A percentile compares a stretch with the other conserved stretches of the same genome.
Conservation (phyloP, 2,329 filamentous ascomycete genomes). For the Diaporthe australafricana region DNA sequence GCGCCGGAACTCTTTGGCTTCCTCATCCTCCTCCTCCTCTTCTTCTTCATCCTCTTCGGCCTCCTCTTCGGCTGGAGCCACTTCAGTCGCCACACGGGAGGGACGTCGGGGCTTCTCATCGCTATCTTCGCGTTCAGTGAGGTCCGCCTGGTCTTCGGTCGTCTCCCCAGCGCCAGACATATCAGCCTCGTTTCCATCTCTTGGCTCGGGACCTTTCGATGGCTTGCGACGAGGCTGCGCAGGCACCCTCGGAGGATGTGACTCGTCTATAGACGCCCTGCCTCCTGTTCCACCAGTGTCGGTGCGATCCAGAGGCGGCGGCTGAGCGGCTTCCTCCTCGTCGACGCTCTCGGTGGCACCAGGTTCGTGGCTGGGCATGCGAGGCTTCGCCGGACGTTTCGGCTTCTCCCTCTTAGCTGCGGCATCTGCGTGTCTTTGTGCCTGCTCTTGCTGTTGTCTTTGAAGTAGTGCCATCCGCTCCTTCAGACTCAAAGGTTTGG, state of each 20-base stretch:
- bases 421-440: slow-evolving; percentile 82
- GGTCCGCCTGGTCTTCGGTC: slow-evolving; percentile 68
- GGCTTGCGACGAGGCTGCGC: slow-evolving; percentile 61
- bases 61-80: slow-evolving; percentile 47
- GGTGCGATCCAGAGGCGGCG: slow-evolving; percentile 56
- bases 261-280: slow-evolving; percentile 65
- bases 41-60: slow-evolving; percentile 66
- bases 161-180: slow-evolving; percentile 74
- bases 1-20: slow-evolving; percentile 87
- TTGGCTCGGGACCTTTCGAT: slow-evolving; percentile 59
- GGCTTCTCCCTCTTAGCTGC: slow-evolving; percentile 88
- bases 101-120: slow-evolving; percentile 67
- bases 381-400: slow-evolving; percentile 76
- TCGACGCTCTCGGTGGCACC: slow-evolving; percentile 43
- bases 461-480: slow-evolving; percentile 95
- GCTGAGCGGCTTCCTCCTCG: slow-evolving; percentile 49
- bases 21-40: slow-evolving; percentile 84
- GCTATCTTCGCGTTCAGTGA: slow-evolving; percentile 79
- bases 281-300: slow-evolving; percentile 60
- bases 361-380: slow-evolving; percentile 60
- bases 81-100: slow-evolving; percentile 54
- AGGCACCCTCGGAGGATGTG: slow-evolving; percentile 52
- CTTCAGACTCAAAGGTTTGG: slow-evolving; percentile 93
- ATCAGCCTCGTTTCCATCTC: slow-evolving; percentile 74
- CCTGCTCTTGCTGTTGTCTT: slow-evolving; percentile 92